Evolutionary conservation across 2,329 filamentous ascomycete genomes (phyloP).

Genomic region (Alternaria angustiovoidea): DNA sequence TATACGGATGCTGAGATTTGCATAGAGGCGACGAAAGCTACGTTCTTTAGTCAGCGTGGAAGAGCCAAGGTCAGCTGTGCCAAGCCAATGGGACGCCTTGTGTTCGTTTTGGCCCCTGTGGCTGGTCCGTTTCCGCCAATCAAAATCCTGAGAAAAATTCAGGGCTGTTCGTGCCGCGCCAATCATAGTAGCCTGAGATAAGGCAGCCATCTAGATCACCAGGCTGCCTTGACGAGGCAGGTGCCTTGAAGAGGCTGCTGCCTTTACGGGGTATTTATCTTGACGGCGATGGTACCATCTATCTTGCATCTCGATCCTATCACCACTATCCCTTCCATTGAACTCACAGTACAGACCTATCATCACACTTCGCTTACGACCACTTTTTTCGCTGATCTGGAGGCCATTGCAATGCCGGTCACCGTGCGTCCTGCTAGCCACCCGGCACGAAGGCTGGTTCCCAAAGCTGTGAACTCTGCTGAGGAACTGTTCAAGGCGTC

Average conservation of each 20-base stretch:
- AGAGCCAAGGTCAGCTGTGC: no score
- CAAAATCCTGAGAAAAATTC: fast-evolving
- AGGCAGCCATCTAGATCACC: not conserved
- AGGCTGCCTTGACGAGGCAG: not conserved
- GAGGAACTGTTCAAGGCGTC: not conserved
- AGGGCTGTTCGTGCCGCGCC: no score
- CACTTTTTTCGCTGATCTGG: not conserved
- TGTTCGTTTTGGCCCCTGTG: not conserved
- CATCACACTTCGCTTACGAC: not conserved
- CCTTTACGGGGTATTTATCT: fast-evolving
- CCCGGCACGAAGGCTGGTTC: not conserved
- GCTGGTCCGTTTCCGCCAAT: not conserved
- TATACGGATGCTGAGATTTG: no score
- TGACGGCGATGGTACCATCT: not conserved
- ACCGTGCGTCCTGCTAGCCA: not conserved
- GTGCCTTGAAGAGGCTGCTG: not conserved
- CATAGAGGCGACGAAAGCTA: no score
- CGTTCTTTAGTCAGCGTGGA: no score
- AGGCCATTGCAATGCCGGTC: not conserved
- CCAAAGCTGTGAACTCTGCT: not conserved
- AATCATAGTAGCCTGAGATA: not conserved
- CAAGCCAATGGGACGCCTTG: no score
- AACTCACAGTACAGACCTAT: not conserved
- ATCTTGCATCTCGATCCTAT: fast-evolving
- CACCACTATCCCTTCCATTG: not conserved